Base-by-base conservation (phyloP, 495 filamentous ascomycete species). In the Talaromyces nanjingensis region DNA sequence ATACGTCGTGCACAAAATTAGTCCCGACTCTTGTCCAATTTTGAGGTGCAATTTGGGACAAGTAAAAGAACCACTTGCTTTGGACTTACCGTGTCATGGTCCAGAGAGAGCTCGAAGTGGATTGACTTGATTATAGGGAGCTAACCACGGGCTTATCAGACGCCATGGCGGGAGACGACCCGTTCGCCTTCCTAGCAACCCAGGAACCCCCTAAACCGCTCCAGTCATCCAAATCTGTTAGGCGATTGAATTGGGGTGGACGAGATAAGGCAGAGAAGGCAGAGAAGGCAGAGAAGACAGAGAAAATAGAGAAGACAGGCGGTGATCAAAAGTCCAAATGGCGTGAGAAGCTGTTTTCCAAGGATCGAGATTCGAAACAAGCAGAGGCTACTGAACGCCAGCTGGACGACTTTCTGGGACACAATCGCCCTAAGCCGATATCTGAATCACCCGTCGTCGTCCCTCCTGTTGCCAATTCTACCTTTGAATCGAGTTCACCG, bases 311-410 rank as follows among this genome's bases (percentile, higher is more conserved):
- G n/a, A 62, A 60, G 24, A 34, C n/a, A 4, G 42, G 27, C 45
- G 42, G 27, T 25, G 60, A 62, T n/a, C 60, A 75, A 52, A 80
- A 75, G 58, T 65, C 76, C 18, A 73, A 76, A 53, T 84, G 80
- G 81, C 74, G 71, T 64, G 77, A 73, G 22, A 84, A 83, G 62
- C 68, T 83, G 18, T 83, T 82, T 64, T 74, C 75, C 25, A 76
- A 76, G 57, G 79, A 80, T 42, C 79, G 76, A 63, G 71, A 64
- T 54, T 68, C 47, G n/a, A 63, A 74, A 53, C 59, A 63, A 1
- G 45, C 56, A 14, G 66, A 65, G 12, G 67, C 67, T n/a, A 69
- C 69, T 16, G 75, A 80, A 62, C 69, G 76, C 24, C 77, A 82
- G 63, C 72, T 84, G 54, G 76, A 78, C 64, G 78, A 76, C 39